Base-by-base conservation (phyloP, 192 early-diverging fungal genomes). In the Backusella tuberculispora region DNA sequence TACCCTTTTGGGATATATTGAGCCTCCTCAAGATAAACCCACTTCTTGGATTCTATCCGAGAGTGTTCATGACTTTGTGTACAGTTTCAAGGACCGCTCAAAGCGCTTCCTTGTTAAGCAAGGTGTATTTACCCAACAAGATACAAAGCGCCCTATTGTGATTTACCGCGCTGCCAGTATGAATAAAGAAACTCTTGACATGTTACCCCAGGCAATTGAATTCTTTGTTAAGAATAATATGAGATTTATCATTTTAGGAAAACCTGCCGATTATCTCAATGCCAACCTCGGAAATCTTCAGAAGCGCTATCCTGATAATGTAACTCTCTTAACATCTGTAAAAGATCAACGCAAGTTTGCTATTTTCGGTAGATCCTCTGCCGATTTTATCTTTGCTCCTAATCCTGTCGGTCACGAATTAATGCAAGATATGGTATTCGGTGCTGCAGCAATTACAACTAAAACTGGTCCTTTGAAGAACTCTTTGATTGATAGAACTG, bases 381-480 rank as follows among this genome's bases (percentile, higher is more conserved):
- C 88, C 9, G 88, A 88, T 77, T 80, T 85, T 64, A 46, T 84
- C 1, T 71, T 88, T 53, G 80, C 87, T 0, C 87, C 87, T 1
- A 84, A 85, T 1, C 66, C 38, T 19, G 38, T n/a, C 10, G 43
- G 68, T 21, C 42, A n/a, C 44, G 45, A 45, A 24, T 73, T 85
- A 4, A 85, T 83, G 6, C 85, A 88, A 73, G 87, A 84, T 14
- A 77, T 88, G 41, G 69, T 86, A 7, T 88, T 87, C 76, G 87
- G 87, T 43, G 74, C 84, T 6, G 69, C 82, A 29, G 77, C 87
- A 3, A 80, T 88, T 43, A 84, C 85, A 6, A 79, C 83, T 1
- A 81, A 83, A 37, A 82, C 82, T 12, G 86, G 86, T n/a, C 85
- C 81, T 6, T 69, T 87, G 8, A 76, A 77, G 19, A 85, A 89